These are phyloP conservation scores for Solanum hybrid DNA, from an alignment of 305 asterid species.

Conservation along the genomic window DNA sequence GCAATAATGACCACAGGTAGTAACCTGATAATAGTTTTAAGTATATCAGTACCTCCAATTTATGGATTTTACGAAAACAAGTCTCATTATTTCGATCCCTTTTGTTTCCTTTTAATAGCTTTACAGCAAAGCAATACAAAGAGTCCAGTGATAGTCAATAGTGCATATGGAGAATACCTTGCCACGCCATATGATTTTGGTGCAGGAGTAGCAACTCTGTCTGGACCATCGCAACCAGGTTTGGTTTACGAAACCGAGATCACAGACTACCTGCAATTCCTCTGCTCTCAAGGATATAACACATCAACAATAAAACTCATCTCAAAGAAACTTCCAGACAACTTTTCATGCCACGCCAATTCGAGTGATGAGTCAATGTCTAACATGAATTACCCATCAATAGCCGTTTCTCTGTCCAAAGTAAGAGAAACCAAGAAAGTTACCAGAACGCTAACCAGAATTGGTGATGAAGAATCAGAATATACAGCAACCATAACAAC, in stretches of 20 bases:
- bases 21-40: not conserved
- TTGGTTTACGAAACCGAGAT: conserved; percentile 59
- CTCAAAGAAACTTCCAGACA: conserved; percentile 12
- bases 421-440: conserved; percentile 27
- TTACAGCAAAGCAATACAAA: conserved; percentile 20
- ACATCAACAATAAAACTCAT: conserved; percentile 33
- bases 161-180: conserved; percentile 13
- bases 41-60: not conserved
- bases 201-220: conserved; percentile 55
- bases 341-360: conserved; percentile 27
- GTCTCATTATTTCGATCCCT: not conserved
- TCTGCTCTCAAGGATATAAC: conserved; percentile 50
- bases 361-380: conserved; percentile 8
- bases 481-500: conserved; percentile 35
- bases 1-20: conserved; percentile 78
- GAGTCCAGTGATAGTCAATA: conserved; percentile 14
- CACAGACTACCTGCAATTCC: conserved; percentile 40
- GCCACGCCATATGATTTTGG: conserved; percentile 42
- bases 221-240: conserved; percentile 58
- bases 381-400: conserved; percentile 79
- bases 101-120: not conserved
- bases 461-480: conserved; percentile 41
- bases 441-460: conserved; percentile 46
- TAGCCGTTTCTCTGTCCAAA: conserved; percentile 33
- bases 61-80: not conserved